phyloP scores from a whole-genome alignment of 2,329 filamentous ascomycete species.

The Aureobasidium namibiae region DNA sequence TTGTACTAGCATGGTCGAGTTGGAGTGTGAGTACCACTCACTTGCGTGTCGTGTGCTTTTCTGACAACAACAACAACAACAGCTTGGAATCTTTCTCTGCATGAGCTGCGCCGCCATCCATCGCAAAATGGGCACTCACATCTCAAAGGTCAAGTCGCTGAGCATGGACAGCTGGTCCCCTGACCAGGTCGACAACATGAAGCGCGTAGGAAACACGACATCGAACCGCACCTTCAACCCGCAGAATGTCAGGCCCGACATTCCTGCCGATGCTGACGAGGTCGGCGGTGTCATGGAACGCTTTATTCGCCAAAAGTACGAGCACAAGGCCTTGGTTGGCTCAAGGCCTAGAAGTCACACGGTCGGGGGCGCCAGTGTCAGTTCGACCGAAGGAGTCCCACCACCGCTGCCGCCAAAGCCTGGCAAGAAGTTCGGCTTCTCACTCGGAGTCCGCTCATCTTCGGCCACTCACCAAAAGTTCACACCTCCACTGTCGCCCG shows the following conservation, averaged over 20 bases:
- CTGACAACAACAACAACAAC: not conserved
- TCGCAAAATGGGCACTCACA: slow-evolving; percentile 92
- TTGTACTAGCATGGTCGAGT: slow-evolving; percentile 73
- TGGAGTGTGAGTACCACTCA: slow-evolving; percentile 66
- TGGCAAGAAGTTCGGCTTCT: slow-evolving; percentile 53
- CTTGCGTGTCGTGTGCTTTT: not conserved
- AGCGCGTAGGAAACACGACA: slow-evolving; percentile 73
- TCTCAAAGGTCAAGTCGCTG: slow-evolving; percentile 96
- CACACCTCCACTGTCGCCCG: slow-evolving; percentile 29
- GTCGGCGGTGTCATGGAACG: slow-evolving; percentile 90
- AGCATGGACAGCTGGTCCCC: slow-evolving; percentile 97
- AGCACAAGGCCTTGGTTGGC: slow-evolving; percentile 50
- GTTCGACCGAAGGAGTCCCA: slow-evolving; percentile 46
- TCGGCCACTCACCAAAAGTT: slow-evolving; percentile 59
- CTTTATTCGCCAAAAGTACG: slow-evolving; percentile 92
- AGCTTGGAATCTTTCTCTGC: slow-evolving; percentile 93
- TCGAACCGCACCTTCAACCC: slow-evolving; percentile 91
- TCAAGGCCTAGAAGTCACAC: slow-evolving; percentile 31
- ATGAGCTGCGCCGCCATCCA: slow-evolving; percentile 95
- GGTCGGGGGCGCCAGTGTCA: slow-evolving; percentile 45
- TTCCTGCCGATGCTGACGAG: slow-evolving; percentile 86
- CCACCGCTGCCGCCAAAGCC: slow-evolving; percentile 54
- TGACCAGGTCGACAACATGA: slow-evolving; percentile 98
- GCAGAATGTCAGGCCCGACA: slow-evolving; percentile 68
- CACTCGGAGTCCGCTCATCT: slow-evolving; percentile 49